Evolutionary conservation across 148 eudicot species (phyloP), one percentile per base, ranked within the genome.

Genomic region (Rhododendron simsii): DNA sequence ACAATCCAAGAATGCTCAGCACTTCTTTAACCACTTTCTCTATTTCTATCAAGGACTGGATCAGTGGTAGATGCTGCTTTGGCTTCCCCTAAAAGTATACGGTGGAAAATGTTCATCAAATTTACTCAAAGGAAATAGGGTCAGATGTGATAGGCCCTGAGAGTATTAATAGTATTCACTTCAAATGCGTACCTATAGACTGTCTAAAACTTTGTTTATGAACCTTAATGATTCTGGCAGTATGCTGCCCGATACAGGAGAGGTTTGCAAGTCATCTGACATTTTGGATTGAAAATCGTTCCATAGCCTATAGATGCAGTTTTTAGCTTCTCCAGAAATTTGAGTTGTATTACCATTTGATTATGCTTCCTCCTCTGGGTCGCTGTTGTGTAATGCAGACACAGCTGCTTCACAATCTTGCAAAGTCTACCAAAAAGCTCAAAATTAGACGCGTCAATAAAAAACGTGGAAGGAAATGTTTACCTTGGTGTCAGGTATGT

Each of bases 241-340:
- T 75, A 92, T 81, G 30, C 89, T 88, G 84, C 89, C 94, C 87
- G 94, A 85, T 61, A 96, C 65, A 44, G 90, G 86, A 0, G 96
- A 90, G 2, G 95, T 92, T 86, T 95, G 98, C 90, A 96, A 86
- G 85, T 96, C 96, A 92, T 96, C 98, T 4, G 90, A 84, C 90
- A 96, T 81, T 88, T 88, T 92, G 75, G 87, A 82, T 84, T 91
- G 87, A 14, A 95, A 92, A 84, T 93, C 94, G 55, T 81, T 85
- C 59, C 81, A 89, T 84, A 96, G 85, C 83, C 87, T 91, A 65
- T 35, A 85, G 59, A 92, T 91, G 88, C 91, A 89, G 53, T 90
- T 90, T 82, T 92, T 90, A 48, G 92, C 93, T 81, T 18, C 91
- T 73, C 86, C 85, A 30, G 84, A 89, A 83, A 88, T 90, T 39